phyloP scores from a whole-genome alignment of 73 alveolate species.

The Paramecium caudatum region DNA sequence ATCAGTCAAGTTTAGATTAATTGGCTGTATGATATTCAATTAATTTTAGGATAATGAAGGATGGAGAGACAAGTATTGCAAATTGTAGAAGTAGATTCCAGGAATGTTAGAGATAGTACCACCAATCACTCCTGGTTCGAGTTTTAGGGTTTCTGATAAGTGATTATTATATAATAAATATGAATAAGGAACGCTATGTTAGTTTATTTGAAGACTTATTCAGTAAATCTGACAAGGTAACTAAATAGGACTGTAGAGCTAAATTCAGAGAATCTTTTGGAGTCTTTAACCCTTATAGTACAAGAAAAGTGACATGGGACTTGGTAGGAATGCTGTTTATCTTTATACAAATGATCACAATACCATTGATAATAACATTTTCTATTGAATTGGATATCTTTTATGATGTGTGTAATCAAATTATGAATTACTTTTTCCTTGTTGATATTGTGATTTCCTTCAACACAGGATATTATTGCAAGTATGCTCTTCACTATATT shows the following conservation, averaged over 20 bases:
- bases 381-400: not conserved
- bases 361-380: slow-evolving; percentile 52
- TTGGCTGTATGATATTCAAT: not conserved
- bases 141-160: slow-evolving; percentile 1
- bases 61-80: slow-evolving; percentile 30
- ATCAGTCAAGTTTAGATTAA: not conserved
- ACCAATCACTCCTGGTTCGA: slow-evolving; percentile 32
- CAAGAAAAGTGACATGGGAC: slow-evolving; percentile 54
- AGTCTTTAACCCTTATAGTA: not conserved
- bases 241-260: not conserved
- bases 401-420: not conserved
- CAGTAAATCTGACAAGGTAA: not conserved
- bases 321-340: slow-evolving; percentile 57
- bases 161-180: slow-evolving; percentile 18
- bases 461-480: slow-evolving; percentile 37
- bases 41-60: slow-evolving; percentile 31
- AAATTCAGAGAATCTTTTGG: not conserved
- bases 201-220: not conserved
- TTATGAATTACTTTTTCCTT: slow-evolving; percentile 53
- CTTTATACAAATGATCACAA: slow-evolving; percentile 39
- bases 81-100: not conserved
- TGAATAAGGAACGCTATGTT: slow-evolving; percentile 1
- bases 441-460: slow-evolving; percentile 20
- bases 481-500: slow-evolving; percentile 29
- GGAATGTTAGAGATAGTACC: slow-evolving; percentile 24